phyloP scores from a whole-genome alignment of 139 green algal species.

The Chlorella sp. region DNA sequence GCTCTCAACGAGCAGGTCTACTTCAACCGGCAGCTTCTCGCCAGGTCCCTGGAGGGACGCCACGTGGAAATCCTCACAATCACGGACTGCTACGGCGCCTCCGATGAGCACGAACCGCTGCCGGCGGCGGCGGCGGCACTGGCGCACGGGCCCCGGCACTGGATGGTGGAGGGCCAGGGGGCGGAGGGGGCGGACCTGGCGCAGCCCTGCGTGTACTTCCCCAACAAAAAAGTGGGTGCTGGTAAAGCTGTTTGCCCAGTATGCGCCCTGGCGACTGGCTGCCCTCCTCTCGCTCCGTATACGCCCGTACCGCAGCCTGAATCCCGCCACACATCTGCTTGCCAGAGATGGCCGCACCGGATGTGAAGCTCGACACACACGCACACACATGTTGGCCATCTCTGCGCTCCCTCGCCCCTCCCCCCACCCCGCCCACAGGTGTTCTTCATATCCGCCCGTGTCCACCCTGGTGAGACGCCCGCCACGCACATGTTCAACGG shows the following conservation, averaged over 20 bases:
- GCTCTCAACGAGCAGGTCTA: constrained; percentile 20
- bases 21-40: constrained; percentile 39
- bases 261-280: no score
- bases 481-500: constrained; percentile 58
- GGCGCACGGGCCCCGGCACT: neutral
- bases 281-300: no score
- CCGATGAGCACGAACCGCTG: neutral
- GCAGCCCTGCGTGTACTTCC: constrained; percentile 7
- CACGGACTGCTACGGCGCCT: constrained; percentile 29
- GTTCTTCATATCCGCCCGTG: constrained; percentile 50
- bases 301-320: no score
- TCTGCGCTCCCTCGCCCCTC: no score
- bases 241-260: no score
- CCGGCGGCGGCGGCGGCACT: no score
- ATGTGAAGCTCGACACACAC: no score
- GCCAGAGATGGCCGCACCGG: no score
- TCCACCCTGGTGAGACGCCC: constrained; percentile 67
- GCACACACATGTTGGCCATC: no score
- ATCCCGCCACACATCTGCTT: no score
- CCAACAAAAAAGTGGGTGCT: constrained; percentile 15
- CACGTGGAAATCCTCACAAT: constrained; percentile 44
- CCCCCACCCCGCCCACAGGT: no score
- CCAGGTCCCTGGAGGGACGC: constrained; percentile 26
- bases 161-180: neutral
- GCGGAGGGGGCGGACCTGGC: neutral